Evolutionary conservation across 352 stramenopile species (phyloP), one percentile per base, ranked within the genome.

Genomic region (Phytophthora pisi): DNA sequence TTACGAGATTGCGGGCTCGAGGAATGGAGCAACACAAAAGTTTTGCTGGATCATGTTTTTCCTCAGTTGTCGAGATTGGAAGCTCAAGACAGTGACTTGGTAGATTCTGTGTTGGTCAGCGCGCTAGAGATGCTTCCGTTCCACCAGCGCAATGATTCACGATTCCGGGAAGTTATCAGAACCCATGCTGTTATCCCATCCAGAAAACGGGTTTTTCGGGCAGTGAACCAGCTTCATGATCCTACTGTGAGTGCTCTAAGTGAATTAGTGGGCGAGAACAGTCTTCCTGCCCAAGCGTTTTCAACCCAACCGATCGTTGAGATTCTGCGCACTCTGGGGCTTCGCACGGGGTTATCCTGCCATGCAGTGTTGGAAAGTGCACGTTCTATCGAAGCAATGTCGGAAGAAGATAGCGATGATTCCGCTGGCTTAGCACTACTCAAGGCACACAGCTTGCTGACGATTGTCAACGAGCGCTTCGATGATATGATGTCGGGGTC

Each of bases 381-480:
- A 23, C 70, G 72, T 6, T 89, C 72, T 0, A 81, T 94, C 24
- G 82, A 94, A 55, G 20, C 54, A 8, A 75, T 93, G 64, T 80
- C 79, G 52, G 50, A 50, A 26, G 67, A 76, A 60, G 51, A 62
- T 5, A 60, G 52, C 13, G 46, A 36, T 5, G 60, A 26, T 28
- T 61, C 70, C 18, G 31, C 50, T 11, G 66, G 75, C 9, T 55
- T 59, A 6, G 79, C 79, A 18, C 79, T 66, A 52, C 51, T 49
- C 4, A 90, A 90, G 49, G 76, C 84, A 0, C 53, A 74, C 24
- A 91, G 78, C 46, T 67, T 94, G 53, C 46, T 94, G 36, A 78
- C 70, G 40, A 77, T 94, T 28, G 81, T 89, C n/a, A 94, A 92
- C 62, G 84, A 81, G 26, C 81, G 89, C 49, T 92, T 94, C 57